Conservation (phyloP, 1,139 yeast genomes). For the Debaryomycetaceae sp. region DNA sequence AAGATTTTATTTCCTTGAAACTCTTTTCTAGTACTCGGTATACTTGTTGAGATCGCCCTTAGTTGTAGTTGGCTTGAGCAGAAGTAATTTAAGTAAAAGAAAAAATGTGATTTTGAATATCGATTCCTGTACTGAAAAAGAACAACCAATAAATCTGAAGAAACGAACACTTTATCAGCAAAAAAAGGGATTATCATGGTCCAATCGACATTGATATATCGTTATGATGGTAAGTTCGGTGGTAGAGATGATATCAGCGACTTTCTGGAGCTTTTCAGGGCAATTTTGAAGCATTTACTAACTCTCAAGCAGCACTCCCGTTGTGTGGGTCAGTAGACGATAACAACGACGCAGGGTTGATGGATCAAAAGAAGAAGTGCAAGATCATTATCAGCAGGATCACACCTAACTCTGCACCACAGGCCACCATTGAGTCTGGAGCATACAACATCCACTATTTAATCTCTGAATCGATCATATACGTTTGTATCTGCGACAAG, state of each 20-base stretch:
- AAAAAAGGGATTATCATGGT: conserved; percentile 40
- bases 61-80: no score
- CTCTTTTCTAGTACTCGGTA: no score
- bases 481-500: conserved; percentile 71
- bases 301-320: conserved; percentile 58
- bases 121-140: not conserved
- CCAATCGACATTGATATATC: conserved; percentile 66
- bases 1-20: no score
- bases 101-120: not conserved
- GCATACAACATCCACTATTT: conserved; percentile 74
- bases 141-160: not conserved
- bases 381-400: conserved; percentile 75
- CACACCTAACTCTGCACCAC: conserved; percentile 76
- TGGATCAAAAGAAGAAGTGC: conserved; percentile 81
- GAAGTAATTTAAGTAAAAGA: not conserved
- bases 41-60: no score
- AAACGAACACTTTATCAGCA: not conserved
- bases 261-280: not conserved
- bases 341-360: conserved; percentile 51
- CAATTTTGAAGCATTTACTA: conserved; percentile 4
- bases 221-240: conserved; percentile 61
- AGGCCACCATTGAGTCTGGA: conserved; percentile 84
- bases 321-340: conserved; percentile 93
- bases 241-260: not conserved
- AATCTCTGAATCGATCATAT: conserved; percentile 61